Evolutionary conservation across 2,329 filamentous ascomycete genomes (phyloP).

Genomic region (Bipolaris bicolor): DNA sequence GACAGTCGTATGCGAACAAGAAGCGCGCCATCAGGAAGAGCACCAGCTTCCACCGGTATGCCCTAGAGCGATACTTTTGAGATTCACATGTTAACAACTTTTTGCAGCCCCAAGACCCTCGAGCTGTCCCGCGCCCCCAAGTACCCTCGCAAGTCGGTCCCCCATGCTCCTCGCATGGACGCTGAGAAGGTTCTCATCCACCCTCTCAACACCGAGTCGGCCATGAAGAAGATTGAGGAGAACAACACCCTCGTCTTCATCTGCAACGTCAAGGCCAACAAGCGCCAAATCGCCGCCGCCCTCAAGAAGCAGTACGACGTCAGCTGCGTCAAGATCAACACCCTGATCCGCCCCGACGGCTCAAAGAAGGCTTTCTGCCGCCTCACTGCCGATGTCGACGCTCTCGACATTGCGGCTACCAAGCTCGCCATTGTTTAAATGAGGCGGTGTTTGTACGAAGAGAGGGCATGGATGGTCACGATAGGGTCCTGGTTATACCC

Average conservation of each 20-base stretch:
- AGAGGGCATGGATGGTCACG: slow-evolving; percentile 35
- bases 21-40: slow-evolving; percentile 87
- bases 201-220: slow-evolving; percentile 98
- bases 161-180: slow-evolving; percentile 88
- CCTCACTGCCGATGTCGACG: slow-evolving; percentile 94
- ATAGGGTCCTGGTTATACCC: slow-evolving; percentile 42
- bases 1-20: slow-evolving; percentile 78
- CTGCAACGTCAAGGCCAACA: slow-evolving; percentile 89
- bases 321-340: slow-evolving; percentile 99
- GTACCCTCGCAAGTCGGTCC: slow-evolving; percentile 95
- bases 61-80: not conserved
- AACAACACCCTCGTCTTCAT: slow-evolving; percentile 99
- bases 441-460: slow-evolving; percentile 21
- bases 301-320: slow-evolving; percentile 99
- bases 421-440: slow-evolving; percentile 96
- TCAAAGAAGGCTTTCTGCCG: slow-evolving; percentile 99
- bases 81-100: slow-evolving; percentile 8
- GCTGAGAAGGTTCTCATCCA: slow-evolving; percentile 97
- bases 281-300: slow-evolving; percentile 98
- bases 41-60: slow-evolving; percentile 86
- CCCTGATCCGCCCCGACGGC: slow-evolving; percentile 95
- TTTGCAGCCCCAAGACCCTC: slow-evolving; percentile 79
- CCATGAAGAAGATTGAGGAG: slow-evolving; percentile 99
- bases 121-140: slow-evolving; percentile 87
- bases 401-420: slow-evolving; percentile 98